A percentile compares a stretch with the other conserved stretches of the same genome.
phyloP scores from a whole-genome alignment of 176 grass and related monocot genomes.

The Oryza longistaminata region DNA sequence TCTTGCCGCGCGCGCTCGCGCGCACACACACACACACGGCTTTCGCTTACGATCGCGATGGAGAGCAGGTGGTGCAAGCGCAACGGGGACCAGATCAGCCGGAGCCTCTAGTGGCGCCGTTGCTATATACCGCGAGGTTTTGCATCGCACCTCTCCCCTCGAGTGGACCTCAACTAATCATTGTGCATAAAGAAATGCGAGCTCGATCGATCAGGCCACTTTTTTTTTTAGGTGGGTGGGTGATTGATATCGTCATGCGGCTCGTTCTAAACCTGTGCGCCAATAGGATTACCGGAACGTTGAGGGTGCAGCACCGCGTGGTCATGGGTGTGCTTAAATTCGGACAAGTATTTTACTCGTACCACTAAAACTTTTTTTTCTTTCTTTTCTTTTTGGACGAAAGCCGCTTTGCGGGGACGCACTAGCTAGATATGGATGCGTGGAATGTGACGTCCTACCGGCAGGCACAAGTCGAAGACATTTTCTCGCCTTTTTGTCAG shows the following conservation, averaged over 20 bases:
- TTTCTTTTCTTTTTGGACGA: background rate
- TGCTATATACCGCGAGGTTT: conserved; percentile 23
- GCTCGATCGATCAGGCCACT: background rate
- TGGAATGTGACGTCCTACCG: conserved; percentile 39
- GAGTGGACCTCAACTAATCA: conserved; percentile 22
- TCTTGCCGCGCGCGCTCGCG: background rate
- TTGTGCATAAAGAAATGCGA: conserved; percentile 1
- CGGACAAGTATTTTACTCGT: background rate
- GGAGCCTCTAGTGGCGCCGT: conserved; percentile 15
- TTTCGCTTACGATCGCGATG: background rate
- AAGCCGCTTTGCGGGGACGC: background rate
- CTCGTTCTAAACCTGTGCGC: background rate
- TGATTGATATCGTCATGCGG: background rate
- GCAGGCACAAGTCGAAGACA: conserved; percentile 24
- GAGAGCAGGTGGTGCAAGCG: background rate
- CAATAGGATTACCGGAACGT: background rate
- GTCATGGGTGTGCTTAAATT: background rate
- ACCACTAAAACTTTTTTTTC: background rate
- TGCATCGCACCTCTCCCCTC: background rate
- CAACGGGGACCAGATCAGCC: background rate
- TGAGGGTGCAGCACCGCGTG: background rate
- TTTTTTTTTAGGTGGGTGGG: conserved; percentile 3
- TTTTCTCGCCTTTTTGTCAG: background rate
- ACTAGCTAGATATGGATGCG: background rate
- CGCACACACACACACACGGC: background rate